Conservation (phyloP, 2,329 filamentous ascomycete species). For the Colletotrichum sp. region DNA sequence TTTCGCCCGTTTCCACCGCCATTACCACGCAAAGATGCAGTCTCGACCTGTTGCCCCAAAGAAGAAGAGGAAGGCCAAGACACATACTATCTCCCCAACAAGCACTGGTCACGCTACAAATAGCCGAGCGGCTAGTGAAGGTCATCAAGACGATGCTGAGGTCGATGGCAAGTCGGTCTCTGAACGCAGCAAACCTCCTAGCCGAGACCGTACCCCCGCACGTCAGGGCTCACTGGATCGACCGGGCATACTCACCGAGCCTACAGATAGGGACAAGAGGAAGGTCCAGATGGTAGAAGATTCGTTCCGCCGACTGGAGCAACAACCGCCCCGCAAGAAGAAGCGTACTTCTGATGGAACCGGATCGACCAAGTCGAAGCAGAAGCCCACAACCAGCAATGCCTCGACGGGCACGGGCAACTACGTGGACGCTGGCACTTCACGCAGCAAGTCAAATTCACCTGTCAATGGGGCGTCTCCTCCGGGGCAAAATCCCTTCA, state of each 20-base stretch:
- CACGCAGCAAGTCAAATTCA: conserved; percentile 58
- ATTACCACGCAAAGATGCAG: conserved; percentile 55
- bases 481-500: conserved; percentile 30
- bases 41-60: conserved; percentile 48
- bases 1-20: conserved; percentile 67
- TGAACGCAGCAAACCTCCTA: conserved; percentile 67
- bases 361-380: conserved; percentile 29
- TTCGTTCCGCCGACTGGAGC: conserved; percentile 66
- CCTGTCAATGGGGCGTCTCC: conserved; percentile 50
- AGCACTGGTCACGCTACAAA: conserved; percentile 67
- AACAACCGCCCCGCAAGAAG: conserved; percentile 63
- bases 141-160: conserved; percentile 60
- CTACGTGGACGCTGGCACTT: conserved; percentile 60
- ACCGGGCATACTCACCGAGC: conserved; percentile 65
- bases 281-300: conserved; percentile 72
- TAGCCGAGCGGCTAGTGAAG: conserved; percentile 69
- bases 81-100: conserved; percentile 63
- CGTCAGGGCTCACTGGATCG: conserved; percentile 66
- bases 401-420: conserved; percentile 27
- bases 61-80: conserved; percentile 60
- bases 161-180: conserved; percentile 57
- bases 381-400: conserved; percentile 25
- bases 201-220: conserved; percentile 68
- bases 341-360: conserved; percentile 65
- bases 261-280: conserved; percentile 70